Evolutionary conservation across 495 filamentous ascomycete genomes (phyloP), one percentile per base, ranked within the genome.

Genomic region (Daldinia loculata): DNA sequence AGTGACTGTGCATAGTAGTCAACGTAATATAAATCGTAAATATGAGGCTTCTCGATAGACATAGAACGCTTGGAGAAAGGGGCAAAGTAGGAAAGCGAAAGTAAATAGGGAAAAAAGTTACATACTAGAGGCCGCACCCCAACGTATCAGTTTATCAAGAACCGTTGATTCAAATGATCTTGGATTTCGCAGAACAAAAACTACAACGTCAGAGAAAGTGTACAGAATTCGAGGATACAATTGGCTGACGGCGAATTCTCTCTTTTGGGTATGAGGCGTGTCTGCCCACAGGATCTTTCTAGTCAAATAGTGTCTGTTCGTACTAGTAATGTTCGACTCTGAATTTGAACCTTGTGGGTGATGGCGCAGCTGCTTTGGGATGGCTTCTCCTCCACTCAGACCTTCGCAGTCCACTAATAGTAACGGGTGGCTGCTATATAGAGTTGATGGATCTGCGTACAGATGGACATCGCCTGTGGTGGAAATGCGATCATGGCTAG

Each of bases 381-480:
- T 70, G 8, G 74, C 77, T 63, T 86, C 84, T 0, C 86, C 85
- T 32, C 84, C 85, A 48, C 81, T 80, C 15, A 87, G 77, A 2
- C 86, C 85, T 71, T 89, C 87, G 56, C 85, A 89, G 63, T 89
- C 87, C 38, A 86, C 88, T 59, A 84, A 86, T 0, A 90, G 79
- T 3, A 88, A 77, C 1, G 86, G 87, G 6, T 58, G 50, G n/a
- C 74, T 56, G 14, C 76, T 73, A 11, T 74, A 71, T 36, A 82
- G 80, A 0, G 84, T 87, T 17, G 77, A 77, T 0, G 87, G 88
- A 73, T 91, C 88, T 0, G 82, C 75, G 59, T 90, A 91, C 12
- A 91, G 79, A 76, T 91, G 89, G 24, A 91, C 89, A 70, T 89
- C 86, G 11, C 81, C 88, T 5, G 88, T 88, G 5, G 87, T 90